Conservation (phyloP, 805 yeast genomes). For the Cyberlindnera samutprakarnensis region DNA sequence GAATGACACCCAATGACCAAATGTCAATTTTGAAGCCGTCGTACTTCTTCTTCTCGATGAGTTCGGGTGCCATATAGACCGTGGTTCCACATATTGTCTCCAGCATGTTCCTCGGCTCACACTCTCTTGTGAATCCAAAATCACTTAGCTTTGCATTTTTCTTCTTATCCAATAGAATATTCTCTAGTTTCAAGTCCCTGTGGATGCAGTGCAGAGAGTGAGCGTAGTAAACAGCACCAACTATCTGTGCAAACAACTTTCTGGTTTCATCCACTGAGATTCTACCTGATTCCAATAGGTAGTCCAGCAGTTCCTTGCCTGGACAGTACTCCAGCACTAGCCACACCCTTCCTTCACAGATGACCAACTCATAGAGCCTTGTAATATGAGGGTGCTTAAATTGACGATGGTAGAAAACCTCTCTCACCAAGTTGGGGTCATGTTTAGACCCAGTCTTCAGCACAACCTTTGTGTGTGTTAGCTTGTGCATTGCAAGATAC, state of each 20-base stretch:
- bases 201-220: slow-evolving; percentile 76
- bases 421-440: slow-evolving; percentile 85
- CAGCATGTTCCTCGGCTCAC: slow-evolving; percentile 44
- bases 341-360: slow-evolving; percentile 72
- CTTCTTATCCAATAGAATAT: slow-evolving; percentile 52
- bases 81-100: slow-evolving; percentile 92
- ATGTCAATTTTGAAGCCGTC: slow-evolving; percentile 78
- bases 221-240: slow-evolving; percentile 54
- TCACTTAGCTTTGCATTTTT: slow-evolving; percentile 73
- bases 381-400: slow-evolving; percentile 81
- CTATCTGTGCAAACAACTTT: slow-evolving; percentile 54
- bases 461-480: slow-evolving; percentile 74
- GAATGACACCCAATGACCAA: slow-evolving; percentile 88
- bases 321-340: slow-evolving; percentile 88
- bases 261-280: slow-evolving; percentile 44
- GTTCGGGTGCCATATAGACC: slow-evolving; percentile 95
- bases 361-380: slow-evolving; percentile 71
- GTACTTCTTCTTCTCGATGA: slow-evolving; percentile 60
- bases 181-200: slow-evolving; percentile 79
- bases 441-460: slow-evolving; percentile 70
- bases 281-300: slow-evolving; percentile 45
- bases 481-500: slow-evolving; percentile 71
- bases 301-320: slow-evolving; percentile 67
- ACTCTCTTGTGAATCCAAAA: slow-evolving; percentile 90
- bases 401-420: slow-evolving; percentile 81